A percentile compares a stretch with the other conserved stretches of the same genome.
Conservation (phyloP, 257 asterid species). For the Solanum bulbocastanum region DNA sequence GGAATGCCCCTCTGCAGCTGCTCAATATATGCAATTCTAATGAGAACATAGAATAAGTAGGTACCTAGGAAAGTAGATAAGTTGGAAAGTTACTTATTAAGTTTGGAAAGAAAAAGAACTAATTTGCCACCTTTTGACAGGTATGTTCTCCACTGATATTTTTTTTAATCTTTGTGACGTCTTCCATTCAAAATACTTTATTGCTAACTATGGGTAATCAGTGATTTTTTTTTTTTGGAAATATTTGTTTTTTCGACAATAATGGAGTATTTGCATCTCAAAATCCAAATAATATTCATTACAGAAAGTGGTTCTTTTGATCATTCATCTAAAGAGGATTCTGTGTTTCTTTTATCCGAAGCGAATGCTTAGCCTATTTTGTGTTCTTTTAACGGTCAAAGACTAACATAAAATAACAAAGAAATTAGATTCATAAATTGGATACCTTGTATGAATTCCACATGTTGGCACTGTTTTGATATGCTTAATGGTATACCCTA, state of each 20-base stretch:
- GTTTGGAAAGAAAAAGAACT: background rate
- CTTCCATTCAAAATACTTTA: background rate
- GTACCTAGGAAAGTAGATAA: background rate
- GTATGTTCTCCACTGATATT: background rate
- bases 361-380: background rate
- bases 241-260: background rate
- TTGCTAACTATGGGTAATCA: background rate
- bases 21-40: background rate
- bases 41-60: background rate
- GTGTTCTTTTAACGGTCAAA: background rate
- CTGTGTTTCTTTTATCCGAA: background rate
- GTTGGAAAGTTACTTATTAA: background rate
- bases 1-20: background rate
- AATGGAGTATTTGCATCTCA: background rate
- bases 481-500: background rate
- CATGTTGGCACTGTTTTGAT: too few species aligned
- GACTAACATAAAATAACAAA: background rate
- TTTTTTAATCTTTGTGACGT: background rate
- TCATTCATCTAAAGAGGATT: background rate
- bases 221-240: background rate
- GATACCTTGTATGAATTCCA: background rate
- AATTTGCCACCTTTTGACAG: background rate
- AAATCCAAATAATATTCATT: background rate
- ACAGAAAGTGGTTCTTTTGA: background rate
- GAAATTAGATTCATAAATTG: background rate